phyloP scores from a whole-genome alignment of 768 basidiomycete species.

The Vishniacozyma victoriae region DNA sequence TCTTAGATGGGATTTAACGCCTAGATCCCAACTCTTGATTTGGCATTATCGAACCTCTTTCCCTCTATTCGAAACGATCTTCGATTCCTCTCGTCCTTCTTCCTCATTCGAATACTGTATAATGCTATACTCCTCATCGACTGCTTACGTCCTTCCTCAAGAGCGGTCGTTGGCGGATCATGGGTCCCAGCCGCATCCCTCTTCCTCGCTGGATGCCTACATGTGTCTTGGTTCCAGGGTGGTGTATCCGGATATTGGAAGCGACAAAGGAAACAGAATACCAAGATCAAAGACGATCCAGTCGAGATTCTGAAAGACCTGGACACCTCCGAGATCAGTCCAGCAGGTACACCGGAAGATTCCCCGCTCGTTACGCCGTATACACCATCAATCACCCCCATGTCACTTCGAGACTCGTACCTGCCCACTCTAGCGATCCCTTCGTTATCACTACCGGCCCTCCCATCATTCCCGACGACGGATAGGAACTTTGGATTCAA shows the following conservation, averaged over 20 bases:
- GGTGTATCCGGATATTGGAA: slow-evolving; percentile 54
- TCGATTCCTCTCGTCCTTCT: slow-evolving; percentile 54
- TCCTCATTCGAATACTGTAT: slow-evolving; percentile 54
- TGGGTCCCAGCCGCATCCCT: slow-evolving; percentile 50
- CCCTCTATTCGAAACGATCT: slow-evolving; percentile 53
- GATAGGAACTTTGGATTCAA: slow-evolving; percentile 22
- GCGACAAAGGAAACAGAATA: slow-evolving; percentile 16
- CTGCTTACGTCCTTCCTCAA: slow-evolving; percentile 20
- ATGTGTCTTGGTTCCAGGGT: slow-evolving; percentile 56
- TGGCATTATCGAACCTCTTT: slow-evolving; percentile 52
- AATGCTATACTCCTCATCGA: slow-evolving; percentile 49
- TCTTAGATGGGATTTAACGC: background rate
- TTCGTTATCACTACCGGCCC: slow-evolving; percentile 4
- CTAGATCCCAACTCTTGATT: slow-evolving; percentile 54
- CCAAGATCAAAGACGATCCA: background rate
- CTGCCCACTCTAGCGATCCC: slow-evolving; percentile 2
- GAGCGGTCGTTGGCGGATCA: slow-evolving; percentile 43
- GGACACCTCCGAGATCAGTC: background rate
- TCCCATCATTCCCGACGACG: slow-evolving; percentile 1
- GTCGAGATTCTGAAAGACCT: slow-evolving; percentile 1
- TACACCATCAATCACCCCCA: slow-evolving; percentile 19
- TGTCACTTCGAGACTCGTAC: background rate
- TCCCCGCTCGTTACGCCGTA: slow-evolving; percentile 35
- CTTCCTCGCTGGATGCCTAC: slow-evolving; percentile 52
- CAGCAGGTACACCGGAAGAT: slow-evolving; percentile 21